Evolutionary conservation across 1,284 basidiomycete species (phyloP), one percentile per base, ranked within the genome.

Genomic region (Xerocomus minutiporus): DNA sequence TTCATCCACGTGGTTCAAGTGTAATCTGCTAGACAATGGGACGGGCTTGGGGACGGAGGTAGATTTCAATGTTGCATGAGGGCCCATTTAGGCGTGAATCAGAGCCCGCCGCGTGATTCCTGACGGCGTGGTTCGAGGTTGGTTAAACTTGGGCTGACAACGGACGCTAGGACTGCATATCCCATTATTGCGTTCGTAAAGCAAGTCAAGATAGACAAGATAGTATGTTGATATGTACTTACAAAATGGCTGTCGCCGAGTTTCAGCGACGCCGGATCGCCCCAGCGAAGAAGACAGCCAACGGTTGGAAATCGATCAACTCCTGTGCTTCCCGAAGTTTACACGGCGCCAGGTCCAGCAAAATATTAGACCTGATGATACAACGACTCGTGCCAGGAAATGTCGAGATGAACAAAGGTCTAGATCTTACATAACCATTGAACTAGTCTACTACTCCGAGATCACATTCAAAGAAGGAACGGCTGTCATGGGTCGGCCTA

Each of bases 1-100:
- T 51, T 68, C 62, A 17, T 55, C 56, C 39, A 46, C 48, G 4
- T 55, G 56, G 48, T 26, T 58, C 25, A 65, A 41, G 51, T 65
- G 56, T 32, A 56, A 46, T 44, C 64, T 61, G n/a, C 31, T 60
- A 12, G 58, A 32, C 8, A 61, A 34, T 45, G 28, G 20, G 5
- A 5, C 13, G 0, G 46, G 8, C 20, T 20, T 20, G 20, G 20
- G 20, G 20, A 20, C 20, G 20, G 20, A 20, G 31, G 12, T 36
- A 20, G 28, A 25, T 15, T 36, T 34, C 13, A 28, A 55, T 20
- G 45, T 11, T 8, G 44, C 20, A 39, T 31, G 48, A 29, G 39
- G 26, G 36, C 55, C 60, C 63, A 66, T 65, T 41, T 53, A 29
- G 31, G 36, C 20, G 20, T 20, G 20, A 20, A 20, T 20, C 20